A percentile compares a stretch with the other conserved stretches of the same genome.
These are phyloP conservation scores for Tricharina praecox DNA, from an alignment of 495 filamentous ascomycete genomes.

Conservation along the genomic window DNA sequence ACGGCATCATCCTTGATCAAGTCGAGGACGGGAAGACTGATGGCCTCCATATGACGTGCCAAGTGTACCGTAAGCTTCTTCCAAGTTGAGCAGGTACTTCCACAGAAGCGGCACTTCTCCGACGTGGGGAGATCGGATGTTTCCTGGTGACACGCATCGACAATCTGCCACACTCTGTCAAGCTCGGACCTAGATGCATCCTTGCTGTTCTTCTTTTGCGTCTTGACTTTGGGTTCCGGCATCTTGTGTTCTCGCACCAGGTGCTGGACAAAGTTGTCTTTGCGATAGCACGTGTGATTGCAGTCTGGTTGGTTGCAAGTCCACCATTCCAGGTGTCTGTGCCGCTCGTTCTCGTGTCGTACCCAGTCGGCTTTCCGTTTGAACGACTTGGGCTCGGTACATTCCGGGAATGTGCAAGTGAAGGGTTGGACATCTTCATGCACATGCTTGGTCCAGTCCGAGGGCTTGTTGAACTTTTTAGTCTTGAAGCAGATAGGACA, in stretches of 20 bases:
- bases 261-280: constrained; percentile 92
- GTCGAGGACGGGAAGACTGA: constrained; percentile 68
- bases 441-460: constrained; percentile 96
- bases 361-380: constrained; percentile 98
- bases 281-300: constrained; percentile 68
- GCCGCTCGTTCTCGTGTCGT: constrained; percentile 82
- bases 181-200: constrained; percentile 38
- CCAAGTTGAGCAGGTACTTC: constrained; percentile 65
- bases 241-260: constrained; percentile 86
- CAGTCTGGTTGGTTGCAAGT: constrained; percentile 68
- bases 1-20: constrained; percentile 40
- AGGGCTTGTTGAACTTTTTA: constrained; percentile 85
- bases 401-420: constrained; percentile 77
- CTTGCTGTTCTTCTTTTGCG: constrained; percentile 27
- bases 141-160: constrained; percentile 63
- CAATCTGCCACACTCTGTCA: constrained; percentile 50
- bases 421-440: constrained; percentile 93
- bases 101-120: constrained; percentile 88
- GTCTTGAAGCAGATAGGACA: constrained; percentile 79
- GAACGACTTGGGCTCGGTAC: constrained; percentile 81
- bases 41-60: constrained; percentile 92
- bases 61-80: constrained; percentile 89
- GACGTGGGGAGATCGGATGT: constrained; percentile 47
- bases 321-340: constrained; percentile 90
- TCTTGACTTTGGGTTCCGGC: constrained; percentile 52